Evolutionary conservation across 2,329 filamentous ascomycete genomes (phyloP), one percentile per base, ranked within the genome.

Genomic region (Lasiodiplodia sp.): DNA sequence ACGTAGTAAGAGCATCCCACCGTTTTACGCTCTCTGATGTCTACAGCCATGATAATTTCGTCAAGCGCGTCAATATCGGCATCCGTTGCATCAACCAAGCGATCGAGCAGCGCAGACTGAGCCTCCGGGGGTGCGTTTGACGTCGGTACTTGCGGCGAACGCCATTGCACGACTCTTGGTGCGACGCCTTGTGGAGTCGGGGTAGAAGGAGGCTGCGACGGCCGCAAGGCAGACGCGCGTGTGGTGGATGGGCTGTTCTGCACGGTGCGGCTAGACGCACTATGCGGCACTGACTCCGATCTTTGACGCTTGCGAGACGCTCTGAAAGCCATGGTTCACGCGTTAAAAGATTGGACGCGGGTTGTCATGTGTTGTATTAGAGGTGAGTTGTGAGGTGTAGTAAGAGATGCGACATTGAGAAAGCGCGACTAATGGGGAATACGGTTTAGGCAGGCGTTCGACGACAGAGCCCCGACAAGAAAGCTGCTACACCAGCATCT

Each of bases 1-100:
- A 90, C 83, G 76, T 95, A 97, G 76, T 95, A 97, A 56, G 92
- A 91, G 77, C 94, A 97, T 0, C 95, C 95, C 21, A 97, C 84
- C 0, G 86, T 89, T 0, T 87, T 89, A 37, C 87, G 86, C n/a
- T 89, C 86, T 70, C 86, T 88, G 77, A 95, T 84, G 69, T 96
- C 89, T 28, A 97, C 82, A 0, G 93, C 92, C 88, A 97, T 92
- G 69, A 97, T 86, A 31, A 93, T 81, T 75, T 96, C 92, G 68
- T 87, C 86, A 47, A 89, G 75, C 0, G 82, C 76, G 68, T 90
- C 87, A 10, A 74, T 71, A 5, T 75, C 74, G 8, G 66, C 67
- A 44, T 84, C 82, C 4, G 28, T 18, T n/a, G 31, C 60, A 44
- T 83, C 79, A 62, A 80, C 78, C 18, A 31, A 55, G 16, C 23